Evolutionary conservation across 106 monocot genomes (phyloP), one percentile per base, ranked within the genome.

Genomic region (Agapanthus africanus): DNA sequence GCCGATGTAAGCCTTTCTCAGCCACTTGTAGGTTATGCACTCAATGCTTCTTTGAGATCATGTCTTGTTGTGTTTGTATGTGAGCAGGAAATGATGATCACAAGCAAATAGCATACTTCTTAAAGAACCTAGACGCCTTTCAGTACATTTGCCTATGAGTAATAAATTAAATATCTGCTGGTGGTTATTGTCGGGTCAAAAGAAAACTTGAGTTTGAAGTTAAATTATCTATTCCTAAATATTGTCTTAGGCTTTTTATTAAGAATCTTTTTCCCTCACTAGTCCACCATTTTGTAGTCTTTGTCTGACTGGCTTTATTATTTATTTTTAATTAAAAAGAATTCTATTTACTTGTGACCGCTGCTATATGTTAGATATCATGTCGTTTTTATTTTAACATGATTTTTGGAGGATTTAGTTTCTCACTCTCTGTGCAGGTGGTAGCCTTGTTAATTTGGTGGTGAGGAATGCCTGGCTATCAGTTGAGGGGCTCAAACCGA

Each of bases 381-480:
- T 44, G 6, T 57, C 4, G 5, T 14, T 30, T 1, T 28, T 10
- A 6, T 57, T 14, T 57, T 13, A 57, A n/a, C 31, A 4, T 57
- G 56, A 36, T 62, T 19, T 36, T n/a, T 5, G 6, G n/a, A 28
- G 10, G 6, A n/a, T 62, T 62, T 14, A 6, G 16, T 23, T 8
- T 62, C 14, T 42, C 66, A 0, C 36, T 73, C 23, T 37, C 7
- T 52, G 4, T 69, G 38, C 67, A 84, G 84, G 84, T 63, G 38
- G 39, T 16, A 76, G 47, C 54, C 84, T 81, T 73, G 22, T 79
- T 4, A 69, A 79, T 37, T 64, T 88, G 70, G 76, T 79, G 39
- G 31, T 88, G 62, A 84, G 63, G 63, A 84, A 88, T 50, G 84
- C 81, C 44, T 88, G 79, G 76, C 71, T 88, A 25, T 84, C 88